phyloP scores from a whole-genome alignment of 1,284 basidiomycete species.

The Heterobasidion occidentale region DNA sequence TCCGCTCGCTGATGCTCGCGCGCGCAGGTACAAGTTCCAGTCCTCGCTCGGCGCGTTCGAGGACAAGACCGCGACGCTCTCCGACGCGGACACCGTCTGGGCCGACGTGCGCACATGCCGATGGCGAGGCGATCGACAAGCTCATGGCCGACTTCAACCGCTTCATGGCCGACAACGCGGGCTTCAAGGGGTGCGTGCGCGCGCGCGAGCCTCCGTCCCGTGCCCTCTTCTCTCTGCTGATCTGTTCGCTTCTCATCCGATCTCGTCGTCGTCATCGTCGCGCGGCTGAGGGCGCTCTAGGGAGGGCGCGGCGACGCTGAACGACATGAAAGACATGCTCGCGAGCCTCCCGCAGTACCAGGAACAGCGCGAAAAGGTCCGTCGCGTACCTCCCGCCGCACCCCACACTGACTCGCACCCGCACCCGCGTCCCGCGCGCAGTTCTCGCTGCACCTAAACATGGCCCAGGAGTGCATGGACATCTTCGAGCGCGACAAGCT shows the following conservation, averaged over 20 bases:
- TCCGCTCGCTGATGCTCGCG: too few relatives aligned
- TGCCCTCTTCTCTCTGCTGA: too few relatives aligned
- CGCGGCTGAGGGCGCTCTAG: constrained; percentile 24
- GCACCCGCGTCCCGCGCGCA: too few relatives aligned
- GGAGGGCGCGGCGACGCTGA: constrained; percentile 80
- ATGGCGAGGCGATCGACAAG: constrained; percentile 95
- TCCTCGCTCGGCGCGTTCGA: constrained; percentile 77
- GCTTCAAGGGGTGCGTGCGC: constrained; percentile 71
- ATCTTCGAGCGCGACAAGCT: constrained; percentile 88
- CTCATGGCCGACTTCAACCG: constrained; percentile 93
- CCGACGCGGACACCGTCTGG: constrained; percentile 89
- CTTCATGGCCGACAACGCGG: constrained; percentile 90
- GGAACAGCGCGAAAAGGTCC: constrained; percentile 90
- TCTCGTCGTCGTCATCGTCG: not conserved
- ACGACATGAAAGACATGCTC: constrained; percentile 99
- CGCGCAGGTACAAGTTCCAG: constrained; percentile 84
- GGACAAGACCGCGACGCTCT: constrained; percentile 78
- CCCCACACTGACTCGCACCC: too few relatives aligned
- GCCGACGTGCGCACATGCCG: constrained; percentile 92
- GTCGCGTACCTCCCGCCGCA: too few relatives aligned
- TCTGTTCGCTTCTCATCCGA: not conserved
- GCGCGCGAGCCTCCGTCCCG: too few relatives aligned
- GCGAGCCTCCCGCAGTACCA: constrained; percentile 93
- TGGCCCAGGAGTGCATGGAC: constrained; percentile 97
- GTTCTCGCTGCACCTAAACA: constrained; percentile 94